Base-by-base conservation (phyloP, 306 rosid species). In the Prunus campanulata region DNA sequence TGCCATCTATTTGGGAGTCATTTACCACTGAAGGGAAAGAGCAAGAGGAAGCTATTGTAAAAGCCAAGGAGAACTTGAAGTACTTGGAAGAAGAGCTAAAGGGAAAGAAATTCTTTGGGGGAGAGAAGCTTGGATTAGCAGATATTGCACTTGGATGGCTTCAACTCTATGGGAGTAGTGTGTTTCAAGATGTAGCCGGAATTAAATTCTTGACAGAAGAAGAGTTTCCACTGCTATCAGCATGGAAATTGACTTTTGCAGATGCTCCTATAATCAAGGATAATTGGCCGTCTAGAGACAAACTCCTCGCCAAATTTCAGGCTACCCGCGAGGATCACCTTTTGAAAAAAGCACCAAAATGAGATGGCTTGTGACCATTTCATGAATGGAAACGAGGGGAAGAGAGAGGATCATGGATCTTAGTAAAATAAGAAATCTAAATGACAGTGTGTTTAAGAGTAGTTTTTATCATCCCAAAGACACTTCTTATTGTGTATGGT, bases 61-160 rank as follows among this genome's bases (percentile, higher is more conserved):
- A 29, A 42, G 72, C 73, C 27, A 27, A 68, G 7, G 79, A 73
- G 49, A 77, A 72, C 30, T 48, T 77, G 75, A 74, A 68, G 74
- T 62, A 10, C 18, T 29, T 82, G 35, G 82, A 82, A 67, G 79
- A 48, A 63, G 70, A 67, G 55, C 76, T 77, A 1, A 73, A 70
- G 24, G 79, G 82, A 11, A 82, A 82, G 66, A 82, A 51, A 22
- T 55, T 82, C 68, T 74, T 82, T 35, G 60, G 72, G 3, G 77
- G 82, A 35, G 79, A 82, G 19, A 46, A 30, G 7, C 8, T 82
- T 29, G 79, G 82, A 42, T 6, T 77, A 16, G 72, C 15, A 50
- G 85, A 82, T 30, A 29, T 82, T 50, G 76, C 79, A n/a, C 61
- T 82, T 5, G 85, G 82, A 3, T 77, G 73, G 77, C 67, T 82